Evolutionary conservation across 257 asterid genomes (phyloP), one percentile per base, ranked within the genome.

Genomic region (Fraxinus quadrangulata): DNA sequence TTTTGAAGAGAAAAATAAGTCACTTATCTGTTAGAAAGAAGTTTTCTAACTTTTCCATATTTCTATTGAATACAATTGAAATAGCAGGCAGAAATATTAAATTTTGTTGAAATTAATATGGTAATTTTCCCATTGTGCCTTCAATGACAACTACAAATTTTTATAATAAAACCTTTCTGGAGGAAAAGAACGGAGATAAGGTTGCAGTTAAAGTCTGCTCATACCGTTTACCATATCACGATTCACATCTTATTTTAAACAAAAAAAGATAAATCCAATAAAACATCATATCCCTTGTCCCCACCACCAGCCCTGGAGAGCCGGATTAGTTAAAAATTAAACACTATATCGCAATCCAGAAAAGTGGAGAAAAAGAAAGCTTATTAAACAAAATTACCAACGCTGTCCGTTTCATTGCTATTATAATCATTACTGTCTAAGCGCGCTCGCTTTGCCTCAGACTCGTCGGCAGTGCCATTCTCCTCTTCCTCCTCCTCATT

Each of bases 361-460:
- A 31, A 3, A 4, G 51, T 31, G 11, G 61, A 4, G 21, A 13
- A n/a, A 6, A 6, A 16, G 0, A 36, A 14, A 65, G 26, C 30
- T 45, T 77, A 17, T 39, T 6, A 31, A 63, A 75, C 21, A 76
- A 76, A 78, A 74, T 85, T 67, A 91, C 96, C 96, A 34, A 31
- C 79, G 23, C 28, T 90, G 19, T 82, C 87, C 21, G 83, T 70
- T 31, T 86, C 88, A 49, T 36, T 78, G 70, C 76, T 82, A 81
- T 73, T 65, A 66, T 74, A 85, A n/a, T 83, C 86, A 75, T 83
- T 86, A 80, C 82, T 86, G 86, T 89, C 97, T 47, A 93, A 67
- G 54, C 97, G 97, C 39, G 92, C 94, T 56, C 98, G 96, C 72
- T 96, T 96, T 11, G 88, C 72, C 70, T 92, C 97, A 8, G 93